A percentile compares a stretch with the other conserved stretches of the same genome.
These are phyloP conservation scores for Albizia julibrissin DNA, from an alignment of 306 rosid species.

Conservation along the genomic window DNA sequence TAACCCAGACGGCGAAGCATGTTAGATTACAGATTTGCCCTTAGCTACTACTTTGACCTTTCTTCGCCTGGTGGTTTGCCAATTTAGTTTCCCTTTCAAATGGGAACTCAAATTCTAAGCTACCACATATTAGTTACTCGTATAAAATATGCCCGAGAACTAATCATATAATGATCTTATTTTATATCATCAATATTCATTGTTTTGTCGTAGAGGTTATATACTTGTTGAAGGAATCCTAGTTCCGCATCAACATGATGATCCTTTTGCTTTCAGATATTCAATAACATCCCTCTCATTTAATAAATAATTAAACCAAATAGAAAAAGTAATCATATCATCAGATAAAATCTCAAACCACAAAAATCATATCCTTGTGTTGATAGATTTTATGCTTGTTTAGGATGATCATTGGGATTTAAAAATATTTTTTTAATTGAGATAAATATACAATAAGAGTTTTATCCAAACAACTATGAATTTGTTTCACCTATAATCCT, in stretches of 20 bases:
- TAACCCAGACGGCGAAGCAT: not conserved
- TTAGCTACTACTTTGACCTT: conserved; percentile 16
- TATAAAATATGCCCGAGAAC: not conserved
- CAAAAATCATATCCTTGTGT: not conserved
- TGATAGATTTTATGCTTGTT: too few relatives aligned
- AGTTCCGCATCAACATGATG: not conserved
- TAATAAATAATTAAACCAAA: not conserved
- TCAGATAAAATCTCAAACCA: not conserved
- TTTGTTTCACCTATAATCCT: not conserved
- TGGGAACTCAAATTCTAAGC: not conserved
- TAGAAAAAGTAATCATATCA: not conserved
- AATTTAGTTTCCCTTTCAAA: not conserved
- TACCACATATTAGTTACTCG: not conserved
- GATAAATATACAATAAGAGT: too few relatives aligned
- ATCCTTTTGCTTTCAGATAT: not conserved
- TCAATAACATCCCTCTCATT: not conserved
- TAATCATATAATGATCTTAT: not conserved
- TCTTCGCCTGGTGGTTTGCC: not conserved
- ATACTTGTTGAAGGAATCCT: not conserved
- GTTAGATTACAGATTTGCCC: conserved; percentile 6
- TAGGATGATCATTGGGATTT: too few relatives aligned
- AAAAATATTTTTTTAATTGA: too few relatives aligned
- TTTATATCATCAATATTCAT: not conserved
- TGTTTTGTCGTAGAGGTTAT: not conserved
- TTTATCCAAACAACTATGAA: too few relatives aligned